phyloP scores from a whole-genome alignment of 2,329 filamentous ascomycete genomes.

The Ceratocystis diversiconidia region DNA sequence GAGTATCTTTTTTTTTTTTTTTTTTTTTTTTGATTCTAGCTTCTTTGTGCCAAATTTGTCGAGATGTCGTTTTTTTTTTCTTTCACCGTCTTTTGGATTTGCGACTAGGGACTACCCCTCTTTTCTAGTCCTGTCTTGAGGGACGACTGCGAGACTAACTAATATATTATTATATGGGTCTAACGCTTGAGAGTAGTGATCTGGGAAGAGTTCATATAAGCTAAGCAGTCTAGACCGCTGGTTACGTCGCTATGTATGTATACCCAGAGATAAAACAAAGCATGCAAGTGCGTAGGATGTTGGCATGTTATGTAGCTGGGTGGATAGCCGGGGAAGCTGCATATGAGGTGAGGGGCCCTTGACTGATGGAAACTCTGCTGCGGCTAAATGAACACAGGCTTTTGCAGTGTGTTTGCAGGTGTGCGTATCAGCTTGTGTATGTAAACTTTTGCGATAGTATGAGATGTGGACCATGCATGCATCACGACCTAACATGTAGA shows the following conservation, averaged over 20 bases:
- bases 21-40: no score
- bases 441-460: neutral
- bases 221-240: neutral
- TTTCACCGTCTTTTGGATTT: neutral
- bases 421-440: neutral
- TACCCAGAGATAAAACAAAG: neutral
- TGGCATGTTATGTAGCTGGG: neutral
- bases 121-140: neutral
- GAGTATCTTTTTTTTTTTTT: no score
- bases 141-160: no score
- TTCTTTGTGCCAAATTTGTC: no score
- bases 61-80: no score
- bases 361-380: neutral
- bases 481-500: neutral
- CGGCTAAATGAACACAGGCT: neutral
- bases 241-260: neutral
- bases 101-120: neutral
- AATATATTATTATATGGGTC: neutral
- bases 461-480: neutral
- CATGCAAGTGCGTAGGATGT: neutral
- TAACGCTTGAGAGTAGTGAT: neutral
- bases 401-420: neutral
- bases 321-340: neutral
- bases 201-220: neutral
- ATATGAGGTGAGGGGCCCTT: neutral